Evolutionary conservation across 805 yeast genomes (phyloP), one percentile per base, ranked within the genome.

Genomic region (Ogataea chonburiensis): DNA sequence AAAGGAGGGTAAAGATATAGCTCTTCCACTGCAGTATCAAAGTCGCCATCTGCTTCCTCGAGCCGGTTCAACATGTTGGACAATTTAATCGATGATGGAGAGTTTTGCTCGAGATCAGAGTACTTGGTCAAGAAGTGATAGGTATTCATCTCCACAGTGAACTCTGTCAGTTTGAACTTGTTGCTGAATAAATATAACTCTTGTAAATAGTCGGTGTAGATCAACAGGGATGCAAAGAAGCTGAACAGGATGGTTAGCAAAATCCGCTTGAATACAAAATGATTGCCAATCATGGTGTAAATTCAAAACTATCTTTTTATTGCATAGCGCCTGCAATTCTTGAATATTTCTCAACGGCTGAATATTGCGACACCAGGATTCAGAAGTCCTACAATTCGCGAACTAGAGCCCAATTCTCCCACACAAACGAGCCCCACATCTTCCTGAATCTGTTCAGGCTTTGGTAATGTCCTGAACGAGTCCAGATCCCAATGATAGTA

Each of bases 201-300:
- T 30, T 56, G 59, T 14, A 55, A 26, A 35, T 50, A 55, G 32
- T 56, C 54, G 3, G 56, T 49, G 35, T 55, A 57, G 9, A 55
- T 41, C 22, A 55, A 32, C 36, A 53, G 19, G 17, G 46, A 34
- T 5, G 55, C 49, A 31, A 47, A 54, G 16, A 54, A 40, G 6
- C 46, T 29, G 17, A 56, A 44, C 15, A 56, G 38, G 3, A 53
- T 38, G 17, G 50, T 39, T 5, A 42, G 32, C 17, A 56, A 34
- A 2, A 49, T 18, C 18, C 49, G 32, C 17, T 50, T 46, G 28
- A 55, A 49, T 5, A 46, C 17, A 28, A 36, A 39, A 24, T 52
- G 43, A 22, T 40, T 49, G 9, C 53, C 42, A 7, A 53, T 31
- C 50, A 50, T 52, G 7, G 11, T 30, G 19, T 26, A 12, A 12